Evolutionary conservation across 768 basidiomycete species (phyloP), one percentile per base, ranked within the genome.

Genomic region (Tricholoma bakamatsutake): DNA sequence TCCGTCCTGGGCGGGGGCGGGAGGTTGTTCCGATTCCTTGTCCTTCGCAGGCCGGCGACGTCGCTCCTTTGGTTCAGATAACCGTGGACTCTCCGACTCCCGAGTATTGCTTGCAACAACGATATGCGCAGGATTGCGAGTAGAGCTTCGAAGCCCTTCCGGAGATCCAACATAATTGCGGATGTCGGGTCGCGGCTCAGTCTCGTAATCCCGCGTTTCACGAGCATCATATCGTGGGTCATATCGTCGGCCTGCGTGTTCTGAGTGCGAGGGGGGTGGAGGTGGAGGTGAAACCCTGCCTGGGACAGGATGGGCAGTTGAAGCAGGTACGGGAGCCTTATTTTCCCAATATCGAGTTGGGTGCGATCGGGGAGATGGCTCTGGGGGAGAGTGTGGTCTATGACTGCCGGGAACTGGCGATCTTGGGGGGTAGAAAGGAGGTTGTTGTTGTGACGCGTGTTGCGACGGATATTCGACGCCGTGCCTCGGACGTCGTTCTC

Each of bases 181-280:
- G 28, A 61, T 30, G 60, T 69, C 67, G 17, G 67, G 68, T 39
- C 68, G 64, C 30, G 69, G 72, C 33, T 76, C 75, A 34, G 72
- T 72, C 52, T 82, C 82, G 34, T 80, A 76, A 27, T 79, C 78
- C 15, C 76, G 70, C 42, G 70, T 67, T 39, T 81, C 80, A 15
- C 76, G 71, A n/a, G 67, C 79, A 62, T 82, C 81, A 57, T 79
- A 79, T 18, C 80, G 74, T 5, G 85, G 85, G 61, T 88, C 87
- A 59, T 88, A 89, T 15, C 87, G 76, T 59, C 82, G 74, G 13
- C 68, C 71, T 0, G 76, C 63, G 27, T 67, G 73, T 50, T 82
- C 82, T 10, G 73, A 72, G 30, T 71, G 73, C 9, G 67, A 66
- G 8, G 70, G 71, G 2, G 66, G 68, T 24, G 67, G 73, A 51